A percentile compares a stretch with the other conserved stretches of the same genome.
These are phyloP conservation scores for Pseudocercospora eumusae DNA, from an alignment of 2,329 filamentous ascomycete genomes.

Conservation along the genomic window DNA sequence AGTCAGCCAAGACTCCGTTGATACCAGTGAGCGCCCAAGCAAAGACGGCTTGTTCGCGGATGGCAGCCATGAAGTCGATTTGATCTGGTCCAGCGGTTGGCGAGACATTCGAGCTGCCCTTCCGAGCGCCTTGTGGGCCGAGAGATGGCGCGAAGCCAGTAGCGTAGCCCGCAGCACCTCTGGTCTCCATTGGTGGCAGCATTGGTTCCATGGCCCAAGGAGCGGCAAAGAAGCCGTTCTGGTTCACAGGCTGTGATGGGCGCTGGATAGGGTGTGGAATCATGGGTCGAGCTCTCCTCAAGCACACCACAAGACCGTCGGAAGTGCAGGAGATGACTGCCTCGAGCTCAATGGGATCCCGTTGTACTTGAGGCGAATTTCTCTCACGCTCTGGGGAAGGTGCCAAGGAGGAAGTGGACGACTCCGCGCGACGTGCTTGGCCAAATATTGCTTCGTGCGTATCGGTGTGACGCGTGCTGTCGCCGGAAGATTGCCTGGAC, in stretches of 20 bases:
- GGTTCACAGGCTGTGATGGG: conserved; percentile 49
- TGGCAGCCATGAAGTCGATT: conserved; percentile 72
- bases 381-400: conserved; percentile 35
- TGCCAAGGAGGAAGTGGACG: conserved; percentile 39
- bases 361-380: conserved; percentile 22
- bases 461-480: conserved; percentile 45
- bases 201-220: conserved; percentile 75
- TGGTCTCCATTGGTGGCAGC: conserved; percentile 44
- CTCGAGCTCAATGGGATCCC: conserved; percentile 68
- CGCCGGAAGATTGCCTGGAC: conserved; percentile 49
- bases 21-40: conserved; percentile 81
- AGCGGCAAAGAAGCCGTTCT: conserved; percentile 72
- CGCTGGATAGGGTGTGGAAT: conserved; percentile 61
- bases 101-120: conserved; percentile 15
- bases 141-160: conserved; percentile 42
- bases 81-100: conserved; percentile 52
- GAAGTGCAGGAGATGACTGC: conserved; percentile 91
- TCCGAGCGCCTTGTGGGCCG: conserved; percentile 37
- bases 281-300: conserved; percentile 71
- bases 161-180: conserved; percentile 34
- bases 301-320: conserved; percentile 79
- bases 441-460: conserved; percentile 51
- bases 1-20: conserved; percentile 70
- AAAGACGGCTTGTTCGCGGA: conserved; percentile 83
- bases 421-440: conserved; percentile 41